These are phyloP conservation scores for Elsinoe perseae DNA, from an alignment of 2,329 filamentous ascomycete genomes.

Conservation along the genomic window DNA sequence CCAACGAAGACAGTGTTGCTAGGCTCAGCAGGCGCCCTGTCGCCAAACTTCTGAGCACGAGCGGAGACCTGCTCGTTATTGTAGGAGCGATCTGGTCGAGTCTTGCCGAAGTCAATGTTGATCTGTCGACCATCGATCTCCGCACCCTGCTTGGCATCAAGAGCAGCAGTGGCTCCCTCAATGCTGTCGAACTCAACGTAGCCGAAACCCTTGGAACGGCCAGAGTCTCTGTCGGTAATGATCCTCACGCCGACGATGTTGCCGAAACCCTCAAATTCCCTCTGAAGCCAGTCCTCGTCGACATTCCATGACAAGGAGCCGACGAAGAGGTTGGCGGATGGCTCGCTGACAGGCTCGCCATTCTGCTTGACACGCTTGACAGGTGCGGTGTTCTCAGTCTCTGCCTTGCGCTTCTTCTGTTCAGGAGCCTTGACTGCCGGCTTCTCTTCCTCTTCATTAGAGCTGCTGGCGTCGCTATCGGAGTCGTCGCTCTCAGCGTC, in stretches of 20 bases:
- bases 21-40: constrained; percentile 63
- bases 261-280: constrained; percentile 73
- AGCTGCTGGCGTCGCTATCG: constrained; percentile 21
- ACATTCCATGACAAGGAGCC: constrained; percentile 88
- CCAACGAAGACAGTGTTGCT: constrained; percentile 86
- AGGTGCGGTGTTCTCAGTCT: constrained; percentile 43
- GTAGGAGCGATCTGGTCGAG: constrained; percentile 50
- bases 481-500: constrained; percentile 21
- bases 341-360: constrained; percentile 30
- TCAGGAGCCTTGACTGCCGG: constrained; percentile 36
- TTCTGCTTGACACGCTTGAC: constrained; percentile 60
- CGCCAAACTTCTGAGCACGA: constrained; percentile 64
- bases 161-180: constrained; percentile 62
- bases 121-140: constrained; percentile 67
- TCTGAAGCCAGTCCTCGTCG: constrained; percentile 71
- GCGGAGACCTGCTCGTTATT: constrained; percentile 46
- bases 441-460: constrained; percentile 35
- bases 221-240: constrained; percentile 72
- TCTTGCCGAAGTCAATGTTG: constrained; percentile 71
- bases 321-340: constrained; percentile 68
- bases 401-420: constrained; percentile 61
- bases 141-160: constrained; percentile 64
- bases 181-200: constrained; percentile 77
- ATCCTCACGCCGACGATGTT: constrained; percentile 67
- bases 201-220: constrained; percentile 82